A percentile compares a stretch with the other conserved stretches of the same genome.
Evolutionary conservation across 1,284 basidiomycete genomes (phyloP).

Genomic region (Ganoderma sinense): DNA sequence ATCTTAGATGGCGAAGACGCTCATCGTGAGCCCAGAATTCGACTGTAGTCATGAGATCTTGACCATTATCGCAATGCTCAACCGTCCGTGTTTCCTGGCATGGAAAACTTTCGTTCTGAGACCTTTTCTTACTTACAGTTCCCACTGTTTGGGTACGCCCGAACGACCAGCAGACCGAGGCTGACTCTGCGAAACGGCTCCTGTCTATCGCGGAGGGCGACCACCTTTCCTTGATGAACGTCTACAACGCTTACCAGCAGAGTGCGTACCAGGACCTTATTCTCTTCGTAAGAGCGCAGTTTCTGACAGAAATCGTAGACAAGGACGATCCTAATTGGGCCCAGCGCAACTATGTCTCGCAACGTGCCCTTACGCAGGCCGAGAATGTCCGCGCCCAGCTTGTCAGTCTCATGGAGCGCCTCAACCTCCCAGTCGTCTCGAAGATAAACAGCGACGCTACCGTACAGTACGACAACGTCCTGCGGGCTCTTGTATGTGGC

Average conservation of each 20-base stretch:
- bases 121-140: slow-evolving; percentile 66
- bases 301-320: slow-evolving; percentile 51
- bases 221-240: slow-evolving; percentile 94
- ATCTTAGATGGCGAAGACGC: slow-evolving; percentile 87
- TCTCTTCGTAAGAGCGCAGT: background rate
- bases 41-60: slow-evolving; percentile 96
- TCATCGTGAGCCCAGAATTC: slow-evolving; percentile 95
- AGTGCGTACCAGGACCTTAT: slow-evolving; percentile 58
- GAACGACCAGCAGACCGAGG: slow-evolving; percentile 86
- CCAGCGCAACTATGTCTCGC: slow-evolving; percentile 92
- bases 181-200: slow-evolving; percentile 90
- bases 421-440: slow-evolving; percentile 83
- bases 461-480: slow-evolving; percentile 82
- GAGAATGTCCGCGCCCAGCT: slow-evolving; percentile 96
- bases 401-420: slow-evolving; percentile 92
- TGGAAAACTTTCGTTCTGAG: too few relatives aligned
- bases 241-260: slow-evolving; percentile 92
- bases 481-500: slow-evolving; percentile 88
- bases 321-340: slow-evolving; percentile 87
- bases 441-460: slow-evolving; percentile 82
- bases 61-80: slow-evolving; percentile 93
- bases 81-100: background rate
- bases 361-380: slow-evolving; percentile 87
- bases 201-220: slow-evolving; percentile 95
- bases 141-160: slow-evolving; percentile 96